phyloP scores from a whole-genome alignment of 768 basidiomycete species.

The Hydnum rufescens region DNA sequence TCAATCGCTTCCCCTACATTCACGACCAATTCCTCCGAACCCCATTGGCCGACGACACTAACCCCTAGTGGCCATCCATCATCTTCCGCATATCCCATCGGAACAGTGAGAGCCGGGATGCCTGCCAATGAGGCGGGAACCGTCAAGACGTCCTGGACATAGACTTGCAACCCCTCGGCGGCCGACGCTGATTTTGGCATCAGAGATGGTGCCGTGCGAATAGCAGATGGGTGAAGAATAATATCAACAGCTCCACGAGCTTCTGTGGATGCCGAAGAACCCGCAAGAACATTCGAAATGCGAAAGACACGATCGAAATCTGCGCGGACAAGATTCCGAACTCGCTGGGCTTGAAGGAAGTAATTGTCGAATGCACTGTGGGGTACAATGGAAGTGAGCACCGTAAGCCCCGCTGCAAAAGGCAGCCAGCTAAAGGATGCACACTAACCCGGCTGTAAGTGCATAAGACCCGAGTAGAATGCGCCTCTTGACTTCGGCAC shows the following conservation, averaged over 20 bases:
- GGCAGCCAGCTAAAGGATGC: background rate
- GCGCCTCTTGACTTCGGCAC: conserved; percentile 66
- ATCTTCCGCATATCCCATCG: conserved; percentile 20
- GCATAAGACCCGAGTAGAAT: conserved; percentile 83
- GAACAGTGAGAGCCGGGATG: conserved; percentile 62
- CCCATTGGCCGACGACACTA: conserved; percentile 79
- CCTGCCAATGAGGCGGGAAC: conserved; percentile 86
- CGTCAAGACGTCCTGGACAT: conserved; percentile 81
- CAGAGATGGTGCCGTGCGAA: conserved; percentile 60
- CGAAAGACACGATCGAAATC: conserved; percentile 62
- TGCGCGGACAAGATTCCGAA: conserved; percentile 45
- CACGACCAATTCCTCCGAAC: conserved; percentile 20
- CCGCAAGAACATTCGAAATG: conserved; percentile 27
- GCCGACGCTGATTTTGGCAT: background rate
- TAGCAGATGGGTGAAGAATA: conserved; percentile 71
- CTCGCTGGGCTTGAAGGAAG: conserved; percentile 76
- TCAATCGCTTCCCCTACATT: background rate
- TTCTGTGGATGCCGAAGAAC: conserved; percentile 5
- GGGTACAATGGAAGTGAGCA: background rate
- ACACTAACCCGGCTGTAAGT: conserved; percentile 75
- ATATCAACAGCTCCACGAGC: conserved; percentile 36
- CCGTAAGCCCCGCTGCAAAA: conserved; percentile 1
- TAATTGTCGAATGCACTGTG: conserved; percentile 91
- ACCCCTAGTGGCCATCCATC: conserved; percentile 60
- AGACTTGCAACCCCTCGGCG: conserved; percentile 28